These are phyloP conservation scores for Salix koriyanagi DNA, from an alignment of 345 rosid species.

Conservation along the genomic window DNA sequence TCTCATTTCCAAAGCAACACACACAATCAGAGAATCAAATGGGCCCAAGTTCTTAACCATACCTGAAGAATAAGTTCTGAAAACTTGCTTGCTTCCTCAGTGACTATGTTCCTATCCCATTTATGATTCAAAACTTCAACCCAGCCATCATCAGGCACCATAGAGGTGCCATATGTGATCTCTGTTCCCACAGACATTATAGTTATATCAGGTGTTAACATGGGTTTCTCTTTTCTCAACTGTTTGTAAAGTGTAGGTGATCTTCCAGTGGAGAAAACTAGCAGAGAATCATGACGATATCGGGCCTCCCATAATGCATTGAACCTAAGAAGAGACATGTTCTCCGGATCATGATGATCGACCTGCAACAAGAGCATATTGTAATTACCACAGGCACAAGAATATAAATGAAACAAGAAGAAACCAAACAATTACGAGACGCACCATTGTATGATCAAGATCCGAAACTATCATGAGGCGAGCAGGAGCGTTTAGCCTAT, in stretches of 20 bases:
- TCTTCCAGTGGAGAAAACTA: conserved; percentile 82
- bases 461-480: conserved; percentile 93
- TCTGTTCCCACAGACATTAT: conserved; percentile 99
- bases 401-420: conserved; percentile 4
- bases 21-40: neutral
- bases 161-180: conserved; percentile 79
- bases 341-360: conserved; percentile 88
- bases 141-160: conserved; percentile 96
- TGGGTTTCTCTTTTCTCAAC: conserved; percentile 62
- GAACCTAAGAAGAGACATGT: conserved; percentile 65
- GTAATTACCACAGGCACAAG: neutral
- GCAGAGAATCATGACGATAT: conserved; percentile 65
- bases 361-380: conserved; percentile 45
- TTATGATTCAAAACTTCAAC: conserved; percentile 68
- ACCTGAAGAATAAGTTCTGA: conserved; percentile 94
- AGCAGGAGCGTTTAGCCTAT: conserved; percentile 59
- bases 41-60: neutral
- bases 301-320: conserved; percentile 84
- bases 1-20: neutral
- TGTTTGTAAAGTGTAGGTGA: conserved; percentile 49
- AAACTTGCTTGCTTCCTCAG: conserved; percentile 72
- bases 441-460: conserved; percentile 95
- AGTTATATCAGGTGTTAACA: conserved; percentile 89
- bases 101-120: conserved; percentile 72
- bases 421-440: conserved; percentile 12